These are phyloP conservation scores for Alternaria brassicae DNA, from an alignment of 2,329 filamentous ascomycete genomes.

Conservation along the genomic window DNA sequence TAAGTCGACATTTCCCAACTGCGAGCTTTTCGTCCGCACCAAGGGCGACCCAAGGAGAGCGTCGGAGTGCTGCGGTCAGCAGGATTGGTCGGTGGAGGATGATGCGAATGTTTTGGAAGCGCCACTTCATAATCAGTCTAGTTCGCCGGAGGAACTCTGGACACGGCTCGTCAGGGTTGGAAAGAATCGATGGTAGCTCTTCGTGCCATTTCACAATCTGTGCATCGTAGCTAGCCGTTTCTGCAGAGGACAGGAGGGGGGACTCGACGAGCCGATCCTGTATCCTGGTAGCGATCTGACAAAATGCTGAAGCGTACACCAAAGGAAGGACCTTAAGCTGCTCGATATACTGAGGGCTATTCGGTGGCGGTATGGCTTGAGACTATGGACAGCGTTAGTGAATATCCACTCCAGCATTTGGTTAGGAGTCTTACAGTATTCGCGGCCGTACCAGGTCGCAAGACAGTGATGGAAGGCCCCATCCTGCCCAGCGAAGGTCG, in stretches of 20 bases:
- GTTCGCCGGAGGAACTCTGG: conserved; percentile 74
- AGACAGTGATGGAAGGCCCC: conserved; percentile 50
- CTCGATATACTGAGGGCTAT: conserved; percentile 51
- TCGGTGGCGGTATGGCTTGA: conserved; percentile 38
- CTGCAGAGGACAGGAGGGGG: conserved; percentile 70
- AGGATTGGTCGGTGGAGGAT: conserved; percentile 77
- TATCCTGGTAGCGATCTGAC: conserved; percentile 78
- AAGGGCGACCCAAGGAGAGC: conserved; percentile 59
- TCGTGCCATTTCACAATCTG: conserved; percentile 77
- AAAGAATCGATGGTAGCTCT: conserved; percentile 64
- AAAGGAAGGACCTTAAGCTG: conserved; percentile 73
- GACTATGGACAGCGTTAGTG: conserved; percentile 19
- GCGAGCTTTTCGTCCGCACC: conserved; percentile 70
- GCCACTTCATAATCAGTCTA: conserved; percentile 80
- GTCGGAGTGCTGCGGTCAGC: conserved; percentile 66
- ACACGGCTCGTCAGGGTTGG: conserved; percentile 64
- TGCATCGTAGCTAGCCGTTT: conserved; percentile 70
- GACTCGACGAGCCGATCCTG: conserved; percentile 77
- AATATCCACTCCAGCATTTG: not conserved
- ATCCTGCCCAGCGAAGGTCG: conserved; percentile 51
- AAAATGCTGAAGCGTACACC: conserved; percentile 79
- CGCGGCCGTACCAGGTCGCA: conserved; percentile 44
- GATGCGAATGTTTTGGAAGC: conserved; percentile 79
- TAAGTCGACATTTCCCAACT: conserved; percentile 71
- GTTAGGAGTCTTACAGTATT: conserved; percentile 35